phyloP scores from a whole-genome alignment of 2,329 filamentous ascomycete genomes.

The Juglanconis juglandina region DNA sequence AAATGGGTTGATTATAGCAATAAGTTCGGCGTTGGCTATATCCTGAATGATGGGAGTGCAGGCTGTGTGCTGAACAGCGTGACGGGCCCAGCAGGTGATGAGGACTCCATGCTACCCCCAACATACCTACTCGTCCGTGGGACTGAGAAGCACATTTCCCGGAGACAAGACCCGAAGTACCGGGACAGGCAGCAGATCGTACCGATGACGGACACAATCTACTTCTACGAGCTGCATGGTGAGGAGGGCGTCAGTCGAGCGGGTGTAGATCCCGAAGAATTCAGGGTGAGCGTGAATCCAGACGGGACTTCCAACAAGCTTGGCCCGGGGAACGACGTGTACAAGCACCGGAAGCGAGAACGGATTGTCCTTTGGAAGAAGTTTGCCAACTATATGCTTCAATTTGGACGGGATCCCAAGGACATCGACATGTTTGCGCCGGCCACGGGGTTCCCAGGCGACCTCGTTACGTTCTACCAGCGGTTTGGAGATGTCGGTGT shows the following conservation, averaged over 20 bases:
- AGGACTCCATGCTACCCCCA: constrained; percentile 57
- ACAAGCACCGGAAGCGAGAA: constrained; percentile 63
- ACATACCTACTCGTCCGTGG: constrained; percentile 69
- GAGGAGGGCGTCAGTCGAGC: constrained; percentile 60
- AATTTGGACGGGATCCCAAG: constrained; percentile 16
- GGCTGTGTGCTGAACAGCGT: constrained; percentile 65
- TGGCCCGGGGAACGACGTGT: constrained; percentile 59
- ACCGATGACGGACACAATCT: constrained; percentile 62
- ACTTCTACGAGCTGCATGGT: constrained; percentile 71
- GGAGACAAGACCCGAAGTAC: constrained; percentile 54
- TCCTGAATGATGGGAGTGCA: constrained; percentile 76
- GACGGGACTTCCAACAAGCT: constrained; percentile 61
- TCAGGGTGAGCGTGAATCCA: constrained; percentile 52
- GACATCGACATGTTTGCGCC: constrained; percentile 23
- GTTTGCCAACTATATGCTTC: constrained; percentile 70
- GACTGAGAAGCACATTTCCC: constrained; percentile 67
- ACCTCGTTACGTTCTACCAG: constrained; percentile 77
- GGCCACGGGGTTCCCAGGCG: constrained; percentile 42
- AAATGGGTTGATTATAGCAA: constrained; percentile 91
- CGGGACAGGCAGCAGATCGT: constrained; percentile 57
- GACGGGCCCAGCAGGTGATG: constrained; percentile 47
- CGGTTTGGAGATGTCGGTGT: constrained; percentile 76
- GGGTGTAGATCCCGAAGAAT: constrained; percentile 62
- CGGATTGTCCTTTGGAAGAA: constrained; percentile 69
- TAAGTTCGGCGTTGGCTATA: constrained; percentile 81